A percentile compares a stretch with the other conserved stretches of the same genome.
These are phyloP conservation scores for Aegle marmelos DNA, from an alignment of 345 rosid species.

Conservation along the genomic window DNA sequence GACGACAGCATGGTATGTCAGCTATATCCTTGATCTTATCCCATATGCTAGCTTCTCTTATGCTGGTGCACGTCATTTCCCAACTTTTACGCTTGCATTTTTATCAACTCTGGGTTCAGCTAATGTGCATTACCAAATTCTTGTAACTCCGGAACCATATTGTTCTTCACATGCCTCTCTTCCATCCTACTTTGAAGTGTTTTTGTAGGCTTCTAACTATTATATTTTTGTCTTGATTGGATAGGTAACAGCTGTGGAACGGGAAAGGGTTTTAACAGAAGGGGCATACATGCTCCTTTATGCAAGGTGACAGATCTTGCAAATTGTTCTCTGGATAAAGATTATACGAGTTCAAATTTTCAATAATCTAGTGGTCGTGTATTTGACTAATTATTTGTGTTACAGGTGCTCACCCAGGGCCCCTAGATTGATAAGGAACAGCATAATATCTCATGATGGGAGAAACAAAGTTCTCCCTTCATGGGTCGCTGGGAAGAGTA, in stretches of 20 bases:
- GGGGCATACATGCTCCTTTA: constrained; percentile 94
- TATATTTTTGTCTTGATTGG: constrained; percentile 21
- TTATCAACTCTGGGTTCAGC: neutral
- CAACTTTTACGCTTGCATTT: neutral
- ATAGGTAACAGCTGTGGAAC: constrained; percentile 69
- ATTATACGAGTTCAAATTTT: neutral
- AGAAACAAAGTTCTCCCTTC: constrained; percentile 30
- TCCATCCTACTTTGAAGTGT: neutral
- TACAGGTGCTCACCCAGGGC: constrained; percentile 74
- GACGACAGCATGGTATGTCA: constrained; percentile 81
- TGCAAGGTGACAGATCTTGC: constrained; percentile 54
- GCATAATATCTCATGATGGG: constrained; percentile 23
- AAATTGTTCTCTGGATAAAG: neutral
- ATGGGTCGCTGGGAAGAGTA: constrained; percentile 19
- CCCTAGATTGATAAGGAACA: constrained; percentile 53
- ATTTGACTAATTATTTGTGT: constrained; percentile 17
- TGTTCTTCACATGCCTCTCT: neutral
- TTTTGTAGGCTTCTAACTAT: neutral
- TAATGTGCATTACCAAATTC: neutral
- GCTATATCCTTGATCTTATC: constrained; percentile 13
- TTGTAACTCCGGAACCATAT: neutral
- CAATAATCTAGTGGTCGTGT: neutral
- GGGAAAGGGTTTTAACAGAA: constrained; percentile 59
- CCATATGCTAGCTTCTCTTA: neutral
- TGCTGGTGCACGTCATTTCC: neutral